Evolutionary conservation across 2,329 filamentous ascomycete genomes (phyloP).

Genomic region (Neonectria neomacrospora): DNA sequence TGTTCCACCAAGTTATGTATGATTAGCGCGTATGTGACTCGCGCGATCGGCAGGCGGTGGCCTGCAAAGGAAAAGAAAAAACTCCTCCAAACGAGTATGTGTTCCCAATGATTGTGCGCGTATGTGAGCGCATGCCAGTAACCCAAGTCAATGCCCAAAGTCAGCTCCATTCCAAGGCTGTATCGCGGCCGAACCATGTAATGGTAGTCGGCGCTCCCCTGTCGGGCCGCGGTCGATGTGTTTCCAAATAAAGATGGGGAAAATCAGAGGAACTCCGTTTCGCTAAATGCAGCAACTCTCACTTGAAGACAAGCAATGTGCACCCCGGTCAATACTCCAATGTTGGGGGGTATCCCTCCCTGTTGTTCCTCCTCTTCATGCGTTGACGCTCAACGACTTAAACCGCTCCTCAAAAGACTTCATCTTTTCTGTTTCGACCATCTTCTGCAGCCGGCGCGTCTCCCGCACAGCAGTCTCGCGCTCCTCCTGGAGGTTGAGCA

Average conservation of each 20-base stretch:
- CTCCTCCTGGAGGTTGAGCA: slow-evolving; percentile 80
- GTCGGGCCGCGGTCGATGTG: slow-evolving; percentile 30
- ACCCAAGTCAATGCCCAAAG: slow-evolving; percentile 31
- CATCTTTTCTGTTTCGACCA: slow-evolving; percentile 72
- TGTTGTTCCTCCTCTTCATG: slow-evolving; percentile 30
- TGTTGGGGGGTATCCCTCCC: slow-evolving; percentile 11
- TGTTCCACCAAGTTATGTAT: slow-evolving; percentile 24
- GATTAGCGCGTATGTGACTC: slow-evolving; percentile 26
- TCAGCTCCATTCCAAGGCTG: slow-evolving; percentile 28
- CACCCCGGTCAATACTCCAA: slow-evolving; percentile 31
- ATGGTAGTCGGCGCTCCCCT: slow-evolving; percentile 20
- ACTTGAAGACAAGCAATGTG: slow-evolving; percentile 27
- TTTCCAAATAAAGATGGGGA: slow-evolving; percentile 35
- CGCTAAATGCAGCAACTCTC: slow-evolving; percentile 51
- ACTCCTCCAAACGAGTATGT: slow-evolving; percentile 9
- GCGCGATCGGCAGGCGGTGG: slow-evolving; percentile 1
- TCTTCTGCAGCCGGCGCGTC: slow-evolving; percentile 74
- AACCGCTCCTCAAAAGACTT: slow-evolving; percentile 58
- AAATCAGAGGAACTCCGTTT: slow-evolving; percentile 50
- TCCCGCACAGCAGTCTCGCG: slow-evolving; percentile 78
- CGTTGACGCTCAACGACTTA: slow-evolving; percentile 47
- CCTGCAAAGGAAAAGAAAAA: slow-evolving; percentile 11
- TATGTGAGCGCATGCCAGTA: slow-evolving; percentile 27
- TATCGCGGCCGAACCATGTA: slow-evolving; percentile 21
- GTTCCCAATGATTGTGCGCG: slow-evolving; percentile 31